Evolutionary conservation across 495 filamentous ascomycete species (phyloP).

Genomic region (Bryoglossum gracile): DNA sequence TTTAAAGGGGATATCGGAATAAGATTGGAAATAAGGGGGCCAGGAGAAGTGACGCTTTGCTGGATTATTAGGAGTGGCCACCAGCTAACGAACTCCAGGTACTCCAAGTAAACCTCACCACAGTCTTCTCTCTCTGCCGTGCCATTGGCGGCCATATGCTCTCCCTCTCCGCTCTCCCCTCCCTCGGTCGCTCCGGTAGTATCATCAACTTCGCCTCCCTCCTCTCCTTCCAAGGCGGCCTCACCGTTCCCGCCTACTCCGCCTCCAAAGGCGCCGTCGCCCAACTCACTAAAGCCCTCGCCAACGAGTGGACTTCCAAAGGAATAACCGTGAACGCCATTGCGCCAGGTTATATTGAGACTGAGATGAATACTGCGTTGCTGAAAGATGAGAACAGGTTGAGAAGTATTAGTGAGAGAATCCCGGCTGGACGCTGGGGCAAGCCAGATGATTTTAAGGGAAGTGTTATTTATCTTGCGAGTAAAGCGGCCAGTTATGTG

Average conservation of each 20-base stretch:
- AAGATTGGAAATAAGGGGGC: background rate
- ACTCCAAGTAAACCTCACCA: conserved; percentile 75
- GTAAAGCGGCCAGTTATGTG: conserved; percentile 70
- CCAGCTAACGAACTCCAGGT: conserved; percentile 44
- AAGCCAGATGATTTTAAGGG: conserved; percentile 86
- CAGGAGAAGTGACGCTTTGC: background rate
- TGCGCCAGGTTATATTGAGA: conserved; percentile 76
- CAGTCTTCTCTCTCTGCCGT: conserved; percentile 76
- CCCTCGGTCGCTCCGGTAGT: conserved; percentile 54
- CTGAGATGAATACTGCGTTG: conserved; percentile 86
- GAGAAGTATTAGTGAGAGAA: conserved; percentile 68
- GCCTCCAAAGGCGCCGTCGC: conserved; percentile 82
- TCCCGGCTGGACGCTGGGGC: conserved; percentile 84
- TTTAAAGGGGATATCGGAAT: background rate
- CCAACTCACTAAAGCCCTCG: conserved; percentile 80
- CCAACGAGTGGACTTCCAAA: conserved; percentile 76
- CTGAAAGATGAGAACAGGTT: conserved; percentile 63
- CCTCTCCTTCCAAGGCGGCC: conserved; percentile 83
- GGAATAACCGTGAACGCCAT: conserved; percentile 79
- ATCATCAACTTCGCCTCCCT: conserved; percentile 86
- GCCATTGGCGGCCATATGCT: conserved; percentile 85
- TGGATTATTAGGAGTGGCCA: too few relatives aligned
- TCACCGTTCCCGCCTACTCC: conserved; percentile 87
- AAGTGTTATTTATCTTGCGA: conserved; percentile 68
- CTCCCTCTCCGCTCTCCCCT: conserved; percentile 41